Conservation (phyloP, 2,329 filamentous ascomycete genomes). For the Seiridium cupressi region DNA sequence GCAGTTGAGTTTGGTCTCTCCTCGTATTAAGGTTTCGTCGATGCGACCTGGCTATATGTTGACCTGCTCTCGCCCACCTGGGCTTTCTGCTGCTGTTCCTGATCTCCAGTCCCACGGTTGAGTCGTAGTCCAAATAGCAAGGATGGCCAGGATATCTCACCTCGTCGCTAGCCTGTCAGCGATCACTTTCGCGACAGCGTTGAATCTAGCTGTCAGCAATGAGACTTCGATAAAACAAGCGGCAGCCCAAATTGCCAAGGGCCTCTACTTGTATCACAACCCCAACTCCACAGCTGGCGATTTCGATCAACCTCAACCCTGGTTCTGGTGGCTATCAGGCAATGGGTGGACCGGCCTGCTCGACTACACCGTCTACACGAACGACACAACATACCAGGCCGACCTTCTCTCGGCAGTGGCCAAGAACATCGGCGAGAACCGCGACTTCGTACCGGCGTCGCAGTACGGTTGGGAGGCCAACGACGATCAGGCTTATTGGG, state of each 20-base stretch:
- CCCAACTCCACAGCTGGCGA: conserved; percentile 25
- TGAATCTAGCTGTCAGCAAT: conserved; percentile 19
- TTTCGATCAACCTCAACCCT: conserved; percentile 29
- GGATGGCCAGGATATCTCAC: not conserved
- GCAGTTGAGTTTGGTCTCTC: too few species aligned
- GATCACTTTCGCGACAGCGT: not conserved
- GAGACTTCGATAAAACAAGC: conserved; percentile 21
- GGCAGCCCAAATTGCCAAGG: conserved; percentile 24
- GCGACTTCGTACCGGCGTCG: conserved; percentile 19
- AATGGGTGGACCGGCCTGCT: conserved; percentile 27
- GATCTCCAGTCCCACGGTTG: too few species aligned
- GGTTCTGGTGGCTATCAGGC: conserved; percentile 34
- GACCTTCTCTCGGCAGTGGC: conserved; percentile 18
- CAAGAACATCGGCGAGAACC: conserved; percentile 21
- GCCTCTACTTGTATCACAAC: conserved; percentile 28
- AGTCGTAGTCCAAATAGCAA: too few species aligned
- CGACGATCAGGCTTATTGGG: conserved; percentile 51
- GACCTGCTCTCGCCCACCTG: not conserved
- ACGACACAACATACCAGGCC: conserved; percentile 21
- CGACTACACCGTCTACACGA: conserved; percentile 23
- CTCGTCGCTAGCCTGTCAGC: not conserved
- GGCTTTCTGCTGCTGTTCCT: not conserved
- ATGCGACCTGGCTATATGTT: not conserved
- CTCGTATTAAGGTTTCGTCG: not conserved
- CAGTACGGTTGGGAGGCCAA: conserved; percentile 33